A percentile compares a stretch with the other conserved stretches of the same genome.
These are phyloP conservation scores for Coriolopsis trogii DNA, from an alignment of 1,284 basidiomycete species.

Conservation along the genomic window DNA sequence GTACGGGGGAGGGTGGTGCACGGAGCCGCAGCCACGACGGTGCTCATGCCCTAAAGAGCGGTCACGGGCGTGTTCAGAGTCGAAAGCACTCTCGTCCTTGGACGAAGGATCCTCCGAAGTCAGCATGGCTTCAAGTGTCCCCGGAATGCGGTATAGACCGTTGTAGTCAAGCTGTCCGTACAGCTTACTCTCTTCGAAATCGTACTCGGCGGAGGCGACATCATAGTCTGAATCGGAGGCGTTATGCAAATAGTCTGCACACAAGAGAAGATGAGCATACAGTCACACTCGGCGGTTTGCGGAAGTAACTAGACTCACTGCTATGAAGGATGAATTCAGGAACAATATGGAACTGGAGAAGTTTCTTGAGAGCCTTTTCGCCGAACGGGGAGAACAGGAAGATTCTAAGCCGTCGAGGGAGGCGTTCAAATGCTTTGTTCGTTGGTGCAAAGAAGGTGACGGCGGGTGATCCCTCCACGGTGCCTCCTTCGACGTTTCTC, in stretches of 20 bases:
- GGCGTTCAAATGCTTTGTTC: constrained; percentile 61
- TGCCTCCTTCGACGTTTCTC: constrained; percentile 42
- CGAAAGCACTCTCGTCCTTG: too few species aligned
- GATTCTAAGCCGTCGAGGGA: constrained; percentile 57
- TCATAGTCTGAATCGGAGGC: constrained; percentile 24
- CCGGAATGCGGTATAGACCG: too few species aligned
- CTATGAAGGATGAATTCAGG: constrained; percentile 59
- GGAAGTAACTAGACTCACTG: constrained; percentile 45
- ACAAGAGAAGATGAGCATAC: too few species aligned
- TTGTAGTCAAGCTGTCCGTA: background rate
- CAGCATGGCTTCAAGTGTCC: too few species aligned
- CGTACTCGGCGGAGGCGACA: background rate
- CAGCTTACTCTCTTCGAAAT: background rate
- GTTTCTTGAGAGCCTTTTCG: constrained; percentile 54
- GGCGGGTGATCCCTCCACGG: constrained; percentile 49
- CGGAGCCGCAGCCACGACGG: too few species aligned
- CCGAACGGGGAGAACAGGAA: constrained; percentile 78
- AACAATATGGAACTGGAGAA: constrained; percentile 70
- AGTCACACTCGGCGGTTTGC: too few species aligned
- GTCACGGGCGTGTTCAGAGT: too few species aligned
- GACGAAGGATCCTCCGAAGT: too few species aligned
- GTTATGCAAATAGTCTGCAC: constrained; percentile 31
- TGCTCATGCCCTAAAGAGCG: too few species aligned
- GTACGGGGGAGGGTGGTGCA: too few species aligned
- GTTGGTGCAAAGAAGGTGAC: constrained; percentile 69